A percentile compares a stretch with the other conserved stretches of the same genome.
Evolutionary conservation across 768 basidiomycete genomes (phyloP).

Genomic region (Hebeloma cylindrosporum): DNA sequence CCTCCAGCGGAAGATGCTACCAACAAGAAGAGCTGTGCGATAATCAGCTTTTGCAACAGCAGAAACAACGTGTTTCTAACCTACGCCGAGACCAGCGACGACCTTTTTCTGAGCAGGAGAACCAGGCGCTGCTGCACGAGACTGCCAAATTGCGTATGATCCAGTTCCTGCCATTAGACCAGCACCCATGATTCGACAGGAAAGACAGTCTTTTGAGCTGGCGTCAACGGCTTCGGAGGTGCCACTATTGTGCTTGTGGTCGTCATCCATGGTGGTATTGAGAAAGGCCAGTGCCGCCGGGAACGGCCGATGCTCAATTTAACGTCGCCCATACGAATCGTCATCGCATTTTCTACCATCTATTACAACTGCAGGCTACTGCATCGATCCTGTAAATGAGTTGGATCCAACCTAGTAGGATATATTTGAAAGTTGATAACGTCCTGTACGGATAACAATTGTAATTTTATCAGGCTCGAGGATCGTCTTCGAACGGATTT

Average conservation of each 20-base stretch:
- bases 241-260: background rate
- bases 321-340: no score
- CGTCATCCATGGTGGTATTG: background rate
- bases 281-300: no score
- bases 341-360: no score
- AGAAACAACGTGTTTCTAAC: slow-evolving; percentile 42
- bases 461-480: slow-evolving; percentile 21
- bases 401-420: no score
- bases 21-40: no score
- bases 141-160: slow-evolving; percentile 64
- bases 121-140: slow-evolving; percentile 63
- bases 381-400: no score
- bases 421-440: no score
- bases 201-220: slow-evolving; percentile 49
- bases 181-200: slow-evolving; percentile 69
- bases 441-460: slow-evolving; percentile 18
- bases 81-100: slow-evolving; percentile 61
- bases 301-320: no score
- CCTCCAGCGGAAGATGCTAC: slow-evolving; percentile 42
- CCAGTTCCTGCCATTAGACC: slow-evolving; percentile 63
- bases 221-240: background rate
- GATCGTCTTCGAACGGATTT: slow-evolving; percentile 69
- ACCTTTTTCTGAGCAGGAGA: slow-evolving; percentile 64
- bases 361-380: no score
- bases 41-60: no score